These are phyloP conservation scores for Mycena galopus DNA, from an alignment of 768 basidiomycete species.

Conservation along the genomic window DNA sequence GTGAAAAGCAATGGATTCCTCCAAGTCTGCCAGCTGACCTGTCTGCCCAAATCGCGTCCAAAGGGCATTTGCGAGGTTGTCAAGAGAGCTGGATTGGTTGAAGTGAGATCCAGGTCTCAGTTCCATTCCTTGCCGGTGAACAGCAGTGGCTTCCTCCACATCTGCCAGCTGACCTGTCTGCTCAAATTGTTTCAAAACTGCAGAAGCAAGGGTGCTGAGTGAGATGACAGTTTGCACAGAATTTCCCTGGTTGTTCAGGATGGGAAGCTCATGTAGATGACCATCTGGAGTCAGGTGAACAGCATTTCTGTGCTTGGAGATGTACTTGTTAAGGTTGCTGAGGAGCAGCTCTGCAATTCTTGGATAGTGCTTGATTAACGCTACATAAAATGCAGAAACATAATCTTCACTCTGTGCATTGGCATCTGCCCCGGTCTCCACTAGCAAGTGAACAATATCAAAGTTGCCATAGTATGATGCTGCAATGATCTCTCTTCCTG, in stretches of 20 bases:
- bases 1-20: too few species aligned
- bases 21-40: too few species aligned
- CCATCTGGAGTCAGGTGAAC: too few species aligned
- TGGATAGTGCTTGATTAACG: background rate
- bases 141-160: too few species aligned
- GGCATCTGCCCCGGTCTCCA: background rate
- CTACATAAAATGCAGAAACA: constrained; percentile 6
- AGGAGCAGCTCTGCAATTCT: background rate
- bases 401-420: background rate
- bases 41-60: too few species aligned
- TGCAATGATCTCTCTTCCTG: background rate
- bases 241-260: background rate
- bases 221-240: background rate
- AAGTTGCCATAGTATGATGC: background rate
- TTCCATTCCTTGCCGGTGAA: too few species aligned
- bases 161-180: too few species aligned
- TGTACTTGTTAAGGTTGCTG: background rate
- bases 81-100: too few species aligned
- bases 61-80: too few species aligned
- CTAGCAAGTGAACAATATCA: background rate
- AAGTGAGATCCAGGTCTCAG: too few species aligned
- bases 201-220: background rate
- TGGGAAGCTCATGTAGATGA: background rate
- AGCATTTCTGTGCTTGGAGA: background rate
- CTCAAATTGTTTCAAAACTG: background rate